A percentile compares a stretch with the other conserved stretches of the same genome.
Evolutionary conservation across 1,284 basidiomycete species (phyloP).

Genomic region (Apiotrichum sp.): DNA sequence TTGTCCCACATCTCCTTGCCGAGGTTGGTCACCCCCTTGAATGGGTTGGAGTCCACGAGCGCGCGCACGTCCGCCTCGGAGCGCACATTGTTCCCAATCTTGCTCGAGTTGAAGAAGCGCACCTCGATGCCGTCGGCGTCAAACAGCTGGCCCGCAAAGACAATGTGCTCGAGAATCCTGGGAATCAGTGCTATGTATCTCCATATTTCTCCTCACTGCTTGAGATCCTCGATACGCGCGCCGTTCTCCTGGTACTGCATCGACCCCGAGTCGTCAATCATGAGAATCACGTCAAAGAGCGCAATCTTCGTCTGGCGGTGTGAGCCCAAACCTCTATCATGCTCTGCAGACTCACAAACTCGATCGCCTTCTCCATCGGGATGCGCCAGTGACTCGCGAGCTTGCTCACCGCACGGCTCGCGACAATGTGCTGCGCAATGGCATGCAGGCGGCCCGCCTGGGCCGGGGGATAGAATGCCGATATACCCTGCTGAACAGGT

Average conservation of each 20-base stretch:
- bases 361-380: constrained; percentile 47
- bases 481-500: constrained; percentile 41
- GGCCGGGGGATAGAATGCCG: constrained; percentile 45
- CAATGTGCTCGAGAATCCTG: constrained; percentile 41
- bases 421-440: constrained; percentile 46
- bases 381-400: constrained; percentile 47
- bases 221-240: constrained; percentile 47
- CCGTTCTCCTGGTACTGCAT: constrained; percentile 46
- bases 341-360: constrained; percentile 14
- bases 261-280: constrained; percentile 47
- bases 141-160: constrained; percentile 44
- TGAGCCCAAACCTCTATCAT: background rate
- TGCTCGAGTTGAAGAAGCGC: constrained; percentile 48
- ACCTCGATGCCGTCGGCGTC: constrained; percentile 48
- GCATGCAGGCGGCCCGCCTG: constrained; percentile 42
- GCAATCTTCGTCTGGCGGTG: constrained; percentile 40
- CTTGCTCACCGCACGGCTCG: constrained; percentile 41
- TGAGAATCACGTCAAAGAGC: constrained; percentile 44
- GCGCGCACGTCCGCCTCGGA: constrained; percentile 28
- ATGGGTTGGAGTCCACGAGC: constrained; percentile 3
- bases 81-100: constrained; percentile 47
- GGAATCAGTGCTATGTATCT: background rate
- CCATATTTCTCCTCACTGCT: constrained; percentile 26
- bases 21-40: constrained; percentile 20
- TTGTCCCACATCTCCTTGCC: constrained; percentile 34